These are phyloP conservation scores for Boechera retrofracta DNA, from an alignment of 345 rosid species.

Conservation along the genomic window DNA sequence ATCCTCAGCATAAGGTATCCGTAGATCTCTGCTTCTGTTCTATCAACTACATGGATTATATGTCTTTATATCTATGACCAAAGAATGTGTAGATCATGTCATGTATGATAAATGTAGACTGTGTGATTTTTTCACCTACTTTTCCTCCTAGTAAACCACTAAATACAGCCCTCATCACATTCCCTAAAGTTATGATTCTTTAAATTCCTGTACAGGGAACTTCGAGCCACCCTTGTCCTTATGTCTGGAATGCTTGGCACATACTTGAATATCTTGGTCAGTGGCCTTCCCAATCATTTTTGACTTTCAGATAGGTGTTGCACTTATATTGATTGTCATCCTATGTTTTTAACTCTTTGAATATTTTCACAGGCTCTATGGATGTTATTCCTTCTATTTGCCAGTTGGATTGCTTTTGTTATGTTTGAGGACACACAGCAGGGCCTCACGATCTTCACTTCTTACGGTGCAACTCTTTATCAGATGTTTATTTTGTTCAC, in stretches of 20 bases:
- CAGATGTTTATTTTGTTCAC: slow-evolving; percentile 92
- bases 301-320: slow-evolving; percentile 4
- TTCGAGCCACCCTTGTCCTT: slow-evolving; percentile 65
- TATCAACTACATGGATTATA: background rate
- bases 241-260: slow-evolving; percentile 92
- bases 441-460: slow-evolving; percentile 71
- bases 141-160: background rate
- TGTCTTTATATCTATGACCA: slow-evolving; percentile 1
- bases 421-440: slow-evolving; percentile 95
- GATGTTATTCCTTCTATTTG: slow-evolving; percentile 83
- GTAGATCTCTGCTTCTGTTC: slow-evolving; percentile 2
- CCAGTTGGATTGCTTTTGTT: slow-evolving; percentile 96
- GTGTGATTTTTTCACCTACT: slow-evolving; percentile 10
- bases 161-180: background rate
- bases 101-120: background rate
- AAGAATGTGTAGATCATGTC: background rate
- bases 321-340: slow-evolving; percentile 25
- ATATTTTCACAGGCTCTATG: slow-evolving; percentile 73
- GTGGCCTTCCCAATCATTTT: slow-evolving; percentile 48
- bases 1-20: slow-evolving; percentile 76
- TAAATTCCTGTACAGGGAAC: slow-evolving; percentile 57
- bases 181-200: slow-evolving; percentile 14
- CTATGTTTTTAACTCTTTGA: slow-evolving; percentile 31
- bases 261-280: slow-evolving; percentile 83
- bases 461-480: slow-evolving; percentile 82